phyloP scores from a whole-genome alignment of 176 grass and related monocot genomes.

The Hyparrhenia diplandra region DNA sequence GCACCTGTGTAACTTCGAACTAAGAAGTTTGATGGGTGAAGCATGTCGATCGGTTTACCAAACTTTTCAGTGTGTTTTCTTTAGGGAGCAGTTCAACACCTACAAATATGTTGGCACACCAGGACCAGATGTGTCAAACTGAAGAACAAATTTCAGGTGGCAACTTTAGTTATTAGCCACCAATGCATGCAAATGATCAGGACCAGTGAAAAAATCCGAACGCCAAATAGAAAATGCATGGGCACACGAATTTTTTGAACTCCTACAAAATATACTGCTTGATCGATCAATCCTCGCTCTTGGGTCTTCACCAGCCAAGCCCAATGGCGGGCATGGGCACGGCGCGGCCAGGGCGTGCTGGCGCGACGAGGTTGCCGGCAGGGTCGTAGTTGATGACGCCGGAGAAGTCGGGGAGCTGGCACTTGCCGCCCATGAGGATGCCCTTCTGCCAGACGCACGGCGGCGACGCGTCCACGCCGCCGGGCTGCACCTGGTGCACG shows the following conservation, averaged over 20 bases:
- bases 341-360: constrained; percentile 42
- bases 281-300: neutral
- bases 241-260: neutral
- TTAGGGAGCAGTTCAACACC: neutral
- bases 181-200: neutral
- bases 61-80: neutral
- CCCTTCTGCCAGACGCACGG: constrained; percentile 75
- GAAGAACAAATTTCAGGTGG: neutral
- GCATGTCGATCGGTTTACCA: neutral
- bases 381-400: constrained; percentile 80
- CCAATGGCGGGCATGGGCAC: constrained; percentile 7
- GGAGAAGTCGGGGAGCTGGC: constrained; percentile 92
- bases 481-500: constrained; percentile 69
- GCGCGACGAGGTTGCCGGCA: constrained; percentile 61
- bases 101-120: neutral
- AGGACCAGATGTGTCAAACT: neutral
- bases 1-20: too few species aligned
- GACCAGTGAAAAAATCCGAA: neutral
- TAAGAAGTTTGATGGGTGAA: neutral
- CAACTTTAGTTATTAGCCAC: neutral
- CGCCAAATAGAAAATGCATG: neutral
- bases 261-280: neutral
- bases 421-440: constrained; percentile 93
- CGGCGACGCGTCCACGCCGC: constrained; percentile 30
- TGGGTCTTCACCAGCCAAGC: constrained; percentile 41